Base-by-base conservation (phyloP, 352 stramenopile species). In the Phytophthora capsici region DNA sequence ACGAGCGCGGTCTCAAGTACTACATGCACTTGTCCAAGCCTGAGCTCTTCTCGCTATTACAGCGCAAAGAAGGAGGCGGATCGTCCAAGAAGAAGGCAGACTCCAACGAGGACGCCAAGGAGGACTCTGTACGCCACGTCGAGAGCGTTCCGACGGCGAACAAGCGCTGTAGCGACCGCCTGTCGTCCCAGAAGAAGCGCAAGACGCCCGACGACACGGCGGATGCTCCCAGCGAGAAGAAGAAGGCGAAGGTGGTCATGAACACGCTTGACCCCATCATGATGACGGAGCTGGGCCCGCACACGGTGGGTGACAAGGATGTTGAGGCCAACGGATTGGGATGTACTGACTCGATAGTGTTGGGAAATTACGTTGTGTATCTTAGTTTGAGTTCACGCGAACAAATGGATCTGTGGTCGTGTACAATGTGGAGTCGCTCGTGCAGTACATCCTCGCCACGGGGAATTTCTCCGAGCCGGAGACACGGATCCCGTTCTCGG, bases 221-320 rank as follows among this genome's bases (percentile, higher is more conserved):
- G 0, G 63, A 78, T 8, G 52, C 22, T 0, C 46, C 57, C 3
- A 40, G 53, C 7, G 50, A 70, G 26, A 73, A 57, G 41, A 91
- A 90, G 70, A 88, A 80, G 57, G 45, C 62, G 49, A 93, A 93
- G 67, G 52, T 66, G 32, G 61, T 78, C 45, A 83, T 88, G 30
- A 96, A 95, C 64, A 86, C 84, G 20, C 69, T 91, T 2, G 90
- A 97, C 63, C 90, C 90, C 30, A 97, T 97, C 57, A 95, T 96
- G 88, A 69, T 96, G 48, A 82, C 80, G 14, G 80, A 85, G 46
- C 62, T 97, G 25, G 85, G 82, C 5, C 75, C 75, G 20, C 72
- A 96, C 55, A 95, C 85, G 78, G 86, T 94, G 56, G 32, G 73
- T 72, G 17, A 30, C 20, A 14, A 49, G 20, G 17, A 30, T 23